Conservation (phyloP, 208 protist genomes). For the Trypanosoma lewisi region DNA sequence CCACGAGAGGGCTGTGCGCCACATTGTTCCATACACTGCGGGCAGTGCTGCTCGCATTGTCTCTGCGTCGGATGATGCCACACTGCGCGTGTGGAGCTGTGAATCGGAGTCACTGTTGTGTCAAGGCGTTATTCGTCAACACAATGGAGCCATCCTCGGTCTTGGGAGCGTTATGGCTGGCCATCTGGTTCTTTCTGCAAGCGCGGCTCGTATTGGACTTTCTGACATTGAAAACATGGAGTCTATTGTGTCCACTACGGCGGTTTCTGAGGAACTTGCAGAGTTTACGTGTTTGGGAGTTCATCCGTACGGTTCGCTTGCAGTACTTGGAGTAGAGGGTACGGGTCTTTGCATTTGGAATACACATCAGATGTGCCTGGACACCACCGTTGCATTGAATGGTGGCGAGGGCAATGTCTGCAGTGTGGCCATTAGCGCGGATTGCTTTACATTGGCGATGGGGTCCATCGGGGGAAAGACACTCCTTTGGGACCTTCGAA, state of each 20-base stretch:
- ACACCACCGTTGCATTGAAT: constrained; percentile 69
- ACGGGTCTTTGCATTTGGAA: constrained; percentile 89
- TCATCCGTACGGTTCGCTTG: constrained; percentile 69
- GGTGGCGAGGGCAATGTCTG: constrained; percentile 29
- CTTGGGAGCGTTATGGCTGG: constrained; percentile 2
- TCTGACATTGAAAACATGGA: constrained; percentile 30
- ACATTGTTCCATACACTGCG: constrained; percentile 21
- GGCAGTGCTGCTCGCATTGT: constrained; percentile 72
- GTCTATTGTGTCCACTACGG: constrained; percentile 8
- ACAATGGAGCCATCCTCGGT: constrained; percentile 19
- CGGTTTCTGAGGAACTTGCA: constrained; percentile 1
- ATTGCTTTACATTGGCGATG: constrained; percentile 93
- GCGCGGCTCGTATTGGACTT: constrained; percentile 9
- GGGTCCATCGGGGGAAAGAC: constrained; percentile 63
- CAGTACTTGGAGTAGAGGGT: constrained; percentile 41
- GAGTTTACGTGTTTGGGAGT: constrained; percentile 22
- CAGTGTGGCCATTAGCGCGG: constrained; percentile 89
- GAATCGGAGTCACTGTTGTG: constrained; percentile 9
- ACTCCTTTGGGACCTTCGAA: constrained; percentile 96
- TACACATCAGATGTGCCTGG: constrained; percentile 70
- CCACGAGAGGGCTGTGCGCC: constrained; percentile 54
- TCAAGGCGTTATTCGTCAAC: constrained; percentile 23
- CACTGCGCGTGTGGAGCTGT: constrained; percentile 96
- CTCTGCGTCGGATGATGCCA: constrained; percentile 96
- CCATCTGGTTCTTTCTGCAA: constrained; percentile 15